Evolutionary conservation across 169 alveolate species (phyloP).

Genomic region (Condylostoma magnum): DNA sequence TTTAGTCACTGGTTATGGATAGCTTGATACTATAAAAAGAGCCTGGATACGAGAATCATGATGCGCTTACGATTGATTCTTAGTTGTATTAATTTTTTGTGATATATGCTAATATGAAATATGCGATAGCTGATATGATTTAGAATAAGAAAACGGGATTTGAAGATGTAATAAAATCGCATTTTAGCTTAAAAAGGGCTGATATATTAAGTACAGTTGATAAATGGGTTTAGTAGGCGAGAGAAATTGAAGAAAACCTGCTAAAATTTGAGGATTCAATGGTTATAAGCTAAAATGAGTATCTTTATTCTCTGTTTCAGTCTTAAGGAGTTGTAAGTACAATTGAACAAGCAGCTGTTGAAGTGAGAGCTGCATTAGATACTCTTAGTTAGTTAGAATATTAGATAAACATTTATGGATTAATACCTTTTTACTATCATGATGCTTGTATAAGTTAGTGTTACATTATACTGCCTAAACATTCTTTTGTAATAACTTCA

Average conservation of each 20-base stretch:
- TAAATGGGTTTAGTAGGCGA: conserved; percentile 76
- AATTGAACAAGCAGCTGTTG: conserved; percentile 57
- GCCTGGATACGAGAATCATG: conserved; percentile 66
- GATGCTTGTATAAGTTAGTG: too few species aligned
- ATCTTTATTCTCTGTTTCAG: conserved; percentile 55
- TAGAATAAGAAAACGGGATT: conserved; percentile 75
- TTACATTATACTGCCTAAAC: too few species aligned
- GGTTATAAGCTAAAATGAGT: conserved; percentile 39
- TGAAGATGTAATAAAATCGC: conserved; percentile 73
- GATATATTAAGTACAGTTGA: conserved; percentile 69
- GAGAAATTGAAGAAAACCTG: conserved; percentile 42
- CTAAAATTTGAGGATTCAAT: conserved; percentile 5
- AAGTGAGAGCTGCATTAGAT: conserved; percentile 41
- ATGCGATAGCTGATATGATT: conserved; percentile 80
- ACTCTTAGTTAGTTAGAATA: too few species aligned
- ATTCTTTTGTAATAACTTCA: too few species aligned
- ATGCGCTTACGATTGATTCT: conserved; percentile 49
- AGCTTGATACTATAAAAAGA: conserved; percentile 67
- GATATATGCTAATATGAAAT: conserved; percentile 70
- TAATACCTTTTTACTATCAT: too few species aligned
- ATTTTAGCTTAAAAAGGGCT: conserved; percentile 75
- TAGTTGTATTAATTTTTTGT: conserved; percentile 80
- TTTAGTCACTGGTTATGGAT: conserved; percentile 66
- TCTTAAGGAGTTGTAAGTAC: conserved; percentile 51
- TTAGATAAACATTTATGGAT: too few species aligned